phyloP scores from a whole-genome alignment of 2,329 filamentous ascomycete genomes.

The Cladophialophora bantiana region DNA sequence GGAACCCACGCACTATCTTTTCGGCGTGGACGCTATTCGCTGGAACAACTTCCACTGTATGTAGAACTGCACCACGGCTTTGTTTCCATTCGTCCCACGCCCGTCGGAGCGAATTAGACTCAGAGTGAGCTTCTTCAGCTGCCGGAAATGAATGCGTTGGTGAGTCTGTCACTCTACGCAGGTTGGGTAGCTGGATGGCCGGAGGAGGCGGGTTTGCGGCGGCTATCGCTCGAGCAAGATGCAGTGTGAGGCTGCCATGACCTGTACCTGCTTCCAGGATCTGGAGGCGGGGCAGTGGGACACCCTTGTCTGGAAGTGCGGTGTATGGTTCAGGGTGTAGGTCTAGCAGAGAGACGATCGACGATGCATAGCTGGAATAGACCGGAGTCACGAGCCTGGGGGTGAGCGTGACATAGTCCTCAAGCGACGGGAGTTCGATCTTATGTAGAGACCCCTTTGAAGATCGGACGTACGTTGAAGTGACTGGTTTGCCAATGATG shows the following conservation, averaged over 20 bases:
- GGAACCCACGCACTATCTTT: slow-evolving; percentile 70
- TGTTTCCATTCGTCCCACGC: slow-evolving; percentile 56
- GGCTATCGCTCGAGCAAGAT: slow-evolving; percentile 77
- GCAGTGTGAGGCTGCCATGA: slow-evolving; percentile 79
- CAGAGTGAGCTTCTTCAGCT: slow-evolving; percentile 38
- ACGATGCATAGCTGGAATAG: slow-evolving; percentile 76
- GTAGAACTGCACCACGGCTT: slow-evolving; percentile 72
- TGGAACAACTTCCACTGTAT: slow-evolving; percentile 72
- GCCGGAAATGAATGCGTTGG: background rate
- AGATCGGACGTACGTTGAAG: slow-evolving; percentile 27
- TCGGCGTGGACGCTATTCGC: slow-evolving; percentile 70
- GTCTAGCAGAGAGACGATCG: slow-evolving; percentile 79
- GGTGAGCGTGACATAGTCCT: slow-evolving; percentile 74
- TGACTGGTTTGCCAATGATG: slow-evolving; percentile 66
- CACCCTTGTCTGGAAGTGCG: slow-evolving; percentile 20
- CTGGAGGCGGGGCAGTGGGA: slow-evolving; percentile 61
- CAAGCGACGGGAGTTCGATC: slow-evolving; percentile 63
- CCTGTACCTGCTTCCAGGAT: slow-evolving; percentile 86
- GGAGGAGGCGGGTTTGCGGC: slow-evolving; percentile 65
- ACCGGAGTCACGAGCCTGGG: slow-evolving; percentile 78
- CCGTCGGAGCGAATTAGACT: slow-evolving; percentile 26
- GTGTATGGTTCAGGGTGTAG: slow-evolving; percentile 63
- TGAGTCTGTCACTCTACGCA: slow-evolving; percentile 39
- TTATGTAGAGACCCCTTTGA: slow-evolving; percentile 29
- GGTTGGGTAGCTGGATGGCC: slow-evolving; percentile 47